Evolutionary conservation across 2,329 filamentous ascomycete species (phyloP), one percentile per base, ranked within the genome.

Genomic region (Pseudocercospora musae): DNA sequence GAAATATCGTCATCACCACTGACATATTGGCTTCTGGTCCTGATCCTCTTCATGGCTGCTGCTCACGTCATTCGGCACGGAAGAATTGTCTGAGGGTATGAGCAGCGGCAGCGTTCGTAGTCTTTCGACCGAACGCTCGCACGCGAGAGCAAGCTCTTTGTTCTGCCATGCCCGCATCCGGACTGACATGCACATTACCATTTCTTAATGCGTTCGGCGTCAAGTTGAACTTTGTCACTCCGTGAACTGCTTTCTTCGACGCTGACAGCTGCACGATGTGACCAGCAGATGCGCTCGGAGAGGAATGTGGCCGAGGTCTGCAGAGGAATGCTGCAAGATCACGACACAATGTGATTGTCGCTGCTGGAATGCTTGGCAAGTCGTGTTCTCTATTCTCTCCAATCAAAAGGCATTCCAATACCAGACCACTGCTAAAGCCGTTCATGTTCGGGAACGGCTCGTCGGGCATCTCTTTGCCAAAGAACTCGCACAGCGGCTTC

Each of bases 401-500:
- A 9, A n/a, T n/a, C n/a, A n/a, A n/a, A n/a, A n/a, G n/a, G n/a
- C n/a, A n/a, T n/a, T n/a, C n/a, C n/a, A n/a, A n/a, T n/a, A n/a
- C n/a, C n/a, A n/a, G n/a, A n/a, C n/a, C n/a, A n/a, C n/a, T n/a
- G n/a, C n/a, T n/a, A n/a, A n/a, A n/a, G n/a, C n/a, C 59, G 62
- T 64, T 66, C 7, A 61, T 21, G 11, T 49, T 55, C 3, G 64
- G 64, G 48, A 66, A 66, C 2, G 50, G 53, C 4, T 58, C 55
- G 37, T 57, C 18, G 8, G 61, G 61, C 4, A 60, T 46, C n/a
- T 58, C 55, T 25, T 62, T 57, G n/a, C 57, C 58, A 21, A 66
- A 40, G 40, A 66, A 66, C 46, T 59, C 44, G 46, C 58, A 63
- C 15, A 66, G 55, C 11, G 64, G 64, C 44, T 59, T 50, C 64